Base-by-base conservation (phyloP, 2,329 filamentous ascomycete genomes). In the Helotiales sp. region DNA sequence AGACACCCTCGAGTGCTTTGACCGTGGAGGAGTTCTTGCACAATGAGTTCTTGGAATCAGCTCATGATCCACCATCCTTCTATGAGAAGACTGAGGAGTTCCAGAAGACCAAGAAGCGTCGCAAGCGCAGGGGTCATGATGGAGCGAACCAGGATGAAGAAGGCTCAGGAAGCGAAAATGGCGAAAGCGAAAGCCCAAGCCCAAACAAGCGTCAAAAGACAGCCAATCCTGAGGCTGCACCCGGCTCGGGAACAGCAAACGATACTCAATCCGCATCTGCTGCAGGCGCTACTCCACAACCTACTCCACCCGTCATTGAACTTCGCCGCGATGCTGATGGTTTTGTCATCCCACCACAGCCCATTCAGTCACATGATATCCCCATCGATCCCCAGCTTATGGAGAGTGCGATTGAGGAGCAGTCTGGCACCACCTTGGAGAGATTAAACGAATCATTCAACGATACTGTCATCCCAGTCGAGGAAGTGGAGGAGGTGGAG, bases 11-110 rank as follows among this genome's bases (percentile, higher is more conserved):
- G 68, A 93, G 93, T 71, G 87, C 88, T 60, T 86, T 98, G 79
- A 96, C 93, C 0, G 92, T 99, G 22, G 91, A 94, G 69, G 91
- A 97, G 74, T 97, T 97, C 75, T 84, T 92, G 57, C 86, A 88
- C 69, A 84, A 87, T 60, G 89, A 90, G 66, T 89, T 92, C 68
- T 79, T 93, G 22, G 92, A 94, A 73, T 89, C 90, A 26, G 81
- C 86, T 26, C 90, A 92, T 70, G 92, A 97, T 73, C 96, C 96
- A 0, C 96, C 96, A 0, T 90, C 93, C 0, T 91, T 96, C 72
- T 93, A 91, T 76, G 85, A 88, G 74, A 84, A 90, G 74, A 82
- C 86, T 24, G 82, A 88, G 65, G 84, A 89, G 74, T 86, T 86
- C 76, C 81, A 86, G 74, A 80, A 80, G 75, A 71, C 84, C 74